Percentiles rank a stretch among this genome's conserved stretches.
These are phyloP conservation scores for Pseudocercospora musae DNA, from an alignment of 2,329 filamentous ascomycete genomes.

Conservation along the genomic window DNA sequence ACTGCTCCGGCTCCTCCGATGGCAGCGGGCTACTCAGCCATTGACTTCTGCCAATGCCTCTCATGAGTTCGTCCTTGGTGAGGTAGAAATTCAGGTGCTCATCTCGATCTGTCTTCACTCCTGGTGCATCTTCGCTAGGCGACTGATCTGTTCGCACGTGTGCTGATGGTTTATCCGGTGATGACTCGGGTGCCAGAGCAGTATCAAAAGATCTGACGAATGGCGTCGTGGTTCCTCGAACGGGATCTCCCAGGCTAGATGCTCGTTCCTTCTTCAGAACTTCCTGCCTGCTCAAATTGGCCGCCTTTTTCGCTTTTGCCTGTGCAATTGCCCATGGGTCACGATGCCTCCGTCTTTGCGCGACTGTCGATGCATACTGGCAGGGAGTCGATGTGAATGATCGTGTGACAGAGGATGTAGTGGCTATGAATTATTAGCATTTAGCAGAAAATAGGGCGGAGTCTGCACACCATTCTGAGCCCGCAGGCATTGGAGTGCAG, in stretches of 20 bases:
- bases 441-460: too few species aligned
- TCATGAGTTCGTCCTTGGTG: constrained; percentile 62
- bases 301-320: constrained; percentile 76
- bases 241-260: constrained; percentile 67
- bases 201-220: constrained; percentile 80
- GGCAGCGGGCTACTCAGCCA: constrained; percentile 43
- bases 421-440: constrained; percentile 16
- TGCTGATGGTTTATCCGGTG: constrained; percentile 23
- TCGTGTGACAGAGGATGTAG: constrained; percentile 23
- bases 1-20: constrained; percentile 4
- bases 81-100: constrained; percentile 73
- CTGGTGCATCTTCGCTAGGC: constrained; percentile 14
- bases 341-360: constrained; percentile 63
- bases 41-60: constrained; percentile 65
- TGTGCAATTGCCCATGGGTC: constrained; percentile 83
- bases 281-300: constrained; percentile 72
- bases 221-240: constrained; percentile 74
- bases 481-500: constrained; percentile 43
- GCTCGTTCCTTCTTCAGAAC: constrained; percentile 65
- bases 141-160: constrained; percentile 11
- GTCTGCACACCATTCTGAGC: too few species aligned
- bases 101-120: constrained; percentile 29
- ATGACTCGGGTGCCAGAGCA: constrained; percentile 42
- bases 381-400: constrained; percentile 62
- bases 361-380: constrained; percentile 54